These are phyloP conservation scores for Melanopsichium pennsylvanicum DNA, from an alignment of 1,284 basidiomycete species.

Conservation along the genomic window DNA sequence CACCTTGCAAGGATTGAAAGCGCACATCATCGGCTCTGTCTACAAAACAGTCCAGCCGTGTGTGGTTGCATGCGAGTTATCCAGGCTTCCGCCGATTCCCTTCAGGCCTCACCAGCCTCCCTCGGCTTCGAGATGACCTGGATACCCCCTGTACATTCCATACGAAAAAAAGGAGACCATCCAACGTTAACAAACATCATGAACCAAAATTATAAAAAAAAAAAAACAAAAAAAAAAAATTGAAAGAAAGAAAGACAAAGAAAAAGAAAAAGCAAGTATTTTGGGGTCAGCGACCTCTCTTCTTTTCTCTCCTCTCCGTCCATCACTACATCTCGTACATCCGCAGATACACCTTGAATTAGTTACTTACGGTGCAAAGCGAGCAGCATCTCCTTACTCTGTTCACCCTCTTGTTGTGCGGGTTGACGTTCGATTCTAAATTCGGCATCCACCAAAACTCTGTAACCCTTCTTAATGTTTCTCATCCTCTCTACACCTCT, in stretches of 20 bases:
- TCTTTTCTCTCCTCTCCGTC: too few relatives aligned
- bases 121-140: slow-evolving; percentile 53
- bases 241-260: background rate
- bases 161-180: background rate
- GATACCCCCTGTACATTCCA: slow-evolving; percentile 35
- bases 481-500: slow-evolving; percentile 50
- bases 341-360: too few relatives aligned
- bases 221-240: background rate
- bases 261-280: background rate
- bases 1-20: too few relatives aligned
- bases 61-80: too few relatives aligned
- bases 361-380: slow-evolving; percentile 57
- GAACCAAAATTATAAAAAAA: background rate
- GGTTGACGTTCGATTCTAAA: slow-evolving; percentile 54
- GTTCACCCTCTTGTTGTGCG: slow-evolving; percentile 36
- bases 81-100: too few relatives aligned
- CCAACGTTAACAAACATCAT: background rate
- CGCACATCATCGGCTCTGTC: too few relatives aligned
- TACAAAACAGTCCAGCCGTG: too few relatives aligned
- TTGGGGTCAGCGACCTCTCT: too few relatives aligned
- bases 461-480: slow-evolving; percentile 57
- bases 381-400: slow-evolving; percentile 32
- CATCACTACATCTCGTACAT: too few relatives aligned
- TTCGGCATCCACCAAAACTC: slow-evolving; percentile 61
- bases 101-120: slow-evolving; percentile 30